phyloP scores from a whole-genome alignment of 148 eudicot species.

The Oxyria digyna region DNA sequence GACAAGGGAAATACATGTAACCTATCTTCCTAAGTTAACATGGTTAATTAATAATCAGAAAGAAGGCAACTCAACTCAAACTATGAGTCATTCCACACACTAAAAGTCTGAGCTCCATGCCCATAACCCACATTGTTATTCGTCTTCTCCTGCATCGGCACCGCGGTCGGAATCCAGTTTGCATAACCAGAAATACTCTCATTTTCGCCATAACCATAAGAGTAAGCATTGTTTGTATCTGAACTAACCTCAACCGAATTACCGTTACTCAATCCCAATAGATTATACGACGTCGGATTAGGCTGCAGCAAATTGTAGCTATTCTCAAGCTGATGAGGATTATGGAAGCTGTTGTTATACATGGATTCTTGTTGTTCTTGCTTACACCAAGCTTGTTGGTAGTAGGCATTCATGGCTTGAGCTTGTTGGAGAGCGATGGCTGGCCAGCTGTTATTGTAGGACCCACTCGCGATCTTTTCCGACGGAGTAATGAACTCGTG shows the following conservation, averaged over 20 bases:
- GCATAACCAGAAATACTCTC: conserved; percentile 14
- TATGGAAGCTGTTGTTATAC: conserved; percentile 9
- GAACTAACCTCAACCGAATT: conserved; percentile 38
- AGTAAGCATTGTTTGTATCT: conserved; percentile 18
- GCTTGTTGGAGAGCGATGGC: conserved; percentile 42
- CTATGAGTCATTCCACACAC: conserved; percentile 61
- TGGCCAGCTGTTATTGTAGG: conserved; percentile 37
- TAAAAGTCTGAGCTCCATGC: conserved; percentile 42
- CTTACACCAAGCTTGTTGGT: conserved; percentile 49
- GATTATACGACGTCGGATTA: conserved; percentile 27
- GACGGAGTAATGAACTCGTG: conserved; percentile 20
- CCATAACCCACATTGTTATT: conserved; percentile 19
- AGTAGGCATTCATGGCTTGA: conserved; percentile 13
- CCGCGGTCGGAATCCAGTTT: conserved; percentile 53
- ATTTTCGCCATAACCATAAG: conserved; percentile 17
- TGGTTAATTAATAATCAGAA: conserved; percentile 11
- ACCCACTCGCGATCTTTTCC: conserved; percentile 8
- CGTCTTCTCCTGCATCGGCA: conserved; percentile 38
- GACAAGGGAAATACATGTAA: neutral
- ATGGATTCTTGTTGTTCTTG: conserved; percentile 37
- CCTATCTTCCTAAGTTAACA: conserved; percentile 17
- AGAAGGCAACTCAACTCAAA: neutral
- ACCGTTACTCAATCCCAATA: conserved; percentile 43
- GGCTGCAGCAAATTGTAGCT: conserved; percentile 47
- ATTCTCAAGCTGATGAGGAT: conserved; percentile 16